phyloP scores from a whole-genome alignment of 2,329 filamentous ascomycete genomes.

The Penicillium fuscoglaucum region DNA sequence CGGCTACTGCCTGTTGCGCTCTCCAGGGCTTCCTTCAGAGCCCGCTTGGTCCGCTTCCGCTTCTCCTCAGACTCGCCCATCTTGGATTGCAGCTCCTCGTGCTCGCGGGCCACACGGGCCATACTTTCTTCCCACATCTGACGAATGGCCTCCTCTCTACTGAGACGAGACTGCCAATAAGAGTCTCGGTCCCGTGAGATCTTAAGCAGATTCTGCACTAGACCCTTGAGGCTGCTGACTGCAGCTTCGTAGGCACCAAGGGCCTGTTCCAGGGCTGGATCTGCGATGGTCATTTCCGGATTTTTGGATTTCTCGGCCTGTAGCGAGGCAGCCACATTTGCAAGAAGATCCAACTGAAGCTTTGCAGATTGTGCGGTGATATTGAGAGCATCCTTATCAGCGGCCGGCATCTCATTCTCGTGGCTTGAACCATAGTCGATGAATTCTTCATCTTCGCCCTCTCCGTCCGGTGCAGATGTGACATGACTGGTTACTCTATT shows the following conservation, averaged over 20 bases:
- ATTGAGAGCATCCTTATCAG: conserved; percentile 89
- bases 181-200: conserved; percentile 93
- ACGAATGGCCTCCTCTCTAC: conserved; percentile 86
- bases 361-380: conserved; percentile 96
- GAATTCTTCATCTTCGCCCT: conserved; percentile 71
- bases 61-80: conserved; percentile 90
- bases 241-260: conserved; percentile 84
- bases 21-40: conserved; percentile 81
- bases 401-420: conserved; percentile 69
- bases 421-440: conserved; percentile 77
- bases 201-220: conserved; percentile 82
- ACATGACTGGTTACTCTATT: conserved; percentile 51
- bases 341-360: conserved; percentile 86
- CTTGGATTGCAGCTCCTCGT: conserved; percentile 83
- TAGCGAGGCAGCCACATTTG: conserved; percentile 80
- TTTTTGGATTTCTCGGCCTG: conserved; percentile 69
- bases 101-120: conserved; percentile 92
- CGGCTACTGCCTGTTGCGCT: conserved; percentile 45
- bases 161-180: conserved; percentile 94
- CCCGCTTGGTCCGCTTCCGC: conserved; percentile 83
- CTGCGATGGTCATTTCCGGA: conserved; percentile 70
- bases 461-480: conserved; percentile 58
- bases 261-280: conserved; percentile 74
- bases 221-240: conserved; percentile 78
- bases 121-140: conserved; percentile 99